Conservation (phyloP, 2,329 filamentous ascomycete genomes). For the Trichoderma aggressivum region DNA sequence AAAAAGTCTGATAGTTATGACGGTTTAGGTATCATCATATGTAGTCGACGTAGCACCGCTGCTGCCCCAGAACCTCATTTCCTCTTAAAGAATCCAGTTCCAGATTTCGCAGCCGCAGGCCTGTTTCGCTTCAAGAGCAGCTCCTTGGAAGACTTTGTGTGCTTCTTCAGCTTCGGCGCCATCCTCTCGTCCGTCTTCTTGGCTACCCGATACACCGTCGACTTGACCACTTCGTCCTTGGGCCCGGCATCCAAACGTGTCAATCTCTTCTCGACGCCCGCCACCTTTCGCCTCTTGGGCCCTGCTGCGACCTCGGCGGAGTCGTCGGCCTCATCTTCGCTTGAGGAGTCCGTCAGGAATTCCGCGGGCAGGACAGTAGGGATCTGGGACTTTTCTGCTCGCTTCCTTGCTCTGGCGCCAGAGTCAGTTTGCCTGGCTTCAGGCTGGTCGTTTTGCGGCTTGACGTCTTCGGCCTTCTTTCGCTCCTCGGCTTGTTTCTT, state of each 20-base stretch:
- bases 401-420: constrained; percentile 22
- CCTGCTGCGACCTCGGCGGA: constrained; percentile 25
- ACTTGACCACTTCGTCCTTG: constrained; percentile 48
- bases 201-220: constrained; percentile 52
- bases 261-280: constrained; percentile 38
- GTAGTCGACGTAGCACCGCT: background rate
- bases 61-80: background rate
- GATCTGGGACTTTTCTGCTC: constrained; percentile 35
- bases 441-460: constrained; percentile 22
- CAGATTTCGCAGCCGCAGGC: constrained; percentile 31
- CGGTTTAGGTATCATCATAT: background rate
- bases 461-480: constrained; percentile 35
- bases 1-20: background rate
- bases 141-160: constrained; percentile 42
- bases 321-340: constrained; percentile 39
- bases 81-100: constrained; percentile 43
- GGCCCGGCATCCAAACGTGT: constrained; percentile 38
- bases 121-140: constrained; percentile 46
- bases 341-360: constrained; percentile 51
- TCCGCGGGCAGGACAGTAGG: constrained; percentile 51
- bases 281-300: constrained; percentile 45
- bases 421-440: constrained; percentile 9
- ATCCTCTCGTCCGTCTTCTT: constrained; percentile 44
- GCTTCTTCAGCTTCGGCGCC: constrained; percentile 46
- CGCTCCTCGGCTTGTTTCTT: constrained; percentile 54